phyloP scores from a whole-genome alignment of 495 filamentous ascomycete species.

The Aspergillus diversus region DNA sequence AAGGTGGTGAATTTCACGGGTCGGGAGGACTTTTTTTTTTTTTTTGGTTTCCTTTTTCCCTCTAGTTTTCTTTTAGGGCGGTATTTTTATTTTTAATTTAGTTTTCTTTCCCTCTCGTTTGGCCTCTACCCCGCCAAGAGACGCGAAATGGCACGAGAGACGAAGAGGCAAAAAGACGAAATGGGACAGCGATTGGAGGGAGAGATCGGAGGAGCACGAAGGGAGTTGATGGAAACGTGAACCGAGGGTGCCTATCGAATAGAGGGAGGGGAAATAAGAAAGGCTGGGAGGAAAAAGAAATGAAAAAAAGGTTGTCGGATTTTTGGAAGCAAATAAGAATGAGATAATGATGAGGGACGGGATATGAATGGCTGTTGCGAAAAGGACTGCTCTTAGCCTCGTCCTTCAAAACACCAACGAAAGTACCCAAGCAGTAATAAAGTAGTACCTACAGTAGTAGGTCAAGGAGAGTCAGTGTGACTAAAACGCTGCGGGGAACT shows the following conservation, averaged over 20 bases:
- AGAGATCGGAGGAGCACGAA: not conserved
- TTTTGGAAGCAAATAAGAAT: not conserved
- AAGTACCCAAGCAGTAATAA: no score
- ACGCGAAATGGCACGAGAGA: slow-evolving; percentile 5
- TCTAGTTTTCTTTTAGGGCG: slow-evolving; percentile 12
- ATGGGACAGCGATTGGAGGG: not conserved
- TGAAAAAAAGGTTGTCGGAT: slow-evolving; percentile 10
- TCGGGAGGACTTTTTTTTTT: slow-evolving; percentile 7
- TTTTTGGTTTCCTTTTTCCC: slow-evolving; percentile 4
- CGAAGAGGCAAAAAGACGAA: slow-evolving; percentile 4
- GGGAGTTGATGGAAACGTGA: not conserved
- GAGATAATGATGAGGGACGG: not conserved
- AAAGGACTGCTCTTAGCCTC: no score
- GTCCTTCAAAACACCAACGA: no score
- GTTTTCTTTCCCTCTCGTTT: slow-evolving; percentile 8
- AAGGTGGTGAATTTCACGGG: slow-evolving; percentile 7
- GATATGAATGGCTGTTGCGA: not conserved
- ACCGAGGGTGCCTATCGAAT: not conserved
- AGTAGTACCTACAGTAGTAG: no score
- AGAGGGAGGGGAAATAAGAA: slow-evolving; percentile 2
- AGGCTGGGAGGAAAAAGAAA: not conserved
- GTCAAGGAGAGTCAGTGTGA: no score
- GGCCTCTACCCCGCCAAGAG: slow-evolving; percentile 17
- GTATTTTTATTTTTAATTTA: slow-evolving; percentile 1
- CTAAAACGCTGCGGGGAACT: slow-evolving; percentile 11